Conservation (phyloP, 2,329 filamentous ascomycete genomes). For the Sarocladium brachiariae region DNA sequence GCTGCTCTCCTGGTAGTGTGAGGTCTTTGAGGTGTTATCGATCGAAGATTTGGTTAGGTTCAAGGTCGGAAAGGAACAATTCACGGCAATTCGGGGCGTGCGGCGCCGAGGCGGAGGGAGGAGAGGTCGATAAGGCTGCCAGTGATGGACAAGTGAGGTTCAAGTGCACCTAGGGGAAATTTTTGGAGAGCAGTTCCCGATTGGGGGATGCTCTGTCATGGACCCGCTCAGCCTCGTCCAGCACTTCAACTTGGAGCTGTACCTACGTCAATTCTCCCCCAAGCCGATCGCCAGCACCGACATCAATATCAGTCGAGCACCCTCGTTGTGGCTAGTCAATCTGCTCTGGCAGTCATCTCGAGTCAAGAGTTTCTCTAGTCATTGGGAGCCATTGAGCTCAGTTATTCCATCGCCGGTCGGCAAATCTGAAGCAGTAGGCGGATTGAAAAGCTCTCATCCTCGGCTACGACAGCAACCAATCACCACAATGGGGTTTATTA, state of each 20-base stretch:
- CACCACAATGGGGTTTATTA: constrained; percentile 60
- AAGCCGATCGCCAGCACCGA: background rate
- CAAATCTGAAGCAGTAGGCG: background rate
- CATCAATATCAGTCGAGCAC: background rate
- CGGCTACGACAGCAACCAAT: constrained; percentile 5
- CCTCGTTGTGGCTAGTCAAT: background rate
- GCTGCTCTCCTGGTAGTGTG: background rate
- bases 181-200: constrained; percentile 8
- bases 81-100: background rate
- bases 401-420: background rate
- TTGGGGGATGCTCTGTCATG: background rate
- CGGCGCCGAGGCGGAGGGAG: background rate
- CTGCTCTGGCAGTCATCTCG: background rate
- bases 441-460: constrained; percentile 17
- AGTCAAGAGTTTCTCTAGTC: background rate
- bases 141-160: background rate
- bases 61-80: background rate
- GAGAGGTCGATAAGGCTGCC: background rate
- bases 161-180: constrained; percentile 1
- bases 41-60: background rate
- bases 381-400: constrained; percentile 6
- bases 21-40: background rate
- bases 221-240: constrained; percentile 8
- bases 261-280: constrained; percentile 11
- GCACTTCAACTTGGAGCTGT: constrained; percentile 5